Evolutionary conservation across 2,329 filamentous ascomycete species (phyloP).

Genomic region (Gnomoniopsis sp.): DNA sequence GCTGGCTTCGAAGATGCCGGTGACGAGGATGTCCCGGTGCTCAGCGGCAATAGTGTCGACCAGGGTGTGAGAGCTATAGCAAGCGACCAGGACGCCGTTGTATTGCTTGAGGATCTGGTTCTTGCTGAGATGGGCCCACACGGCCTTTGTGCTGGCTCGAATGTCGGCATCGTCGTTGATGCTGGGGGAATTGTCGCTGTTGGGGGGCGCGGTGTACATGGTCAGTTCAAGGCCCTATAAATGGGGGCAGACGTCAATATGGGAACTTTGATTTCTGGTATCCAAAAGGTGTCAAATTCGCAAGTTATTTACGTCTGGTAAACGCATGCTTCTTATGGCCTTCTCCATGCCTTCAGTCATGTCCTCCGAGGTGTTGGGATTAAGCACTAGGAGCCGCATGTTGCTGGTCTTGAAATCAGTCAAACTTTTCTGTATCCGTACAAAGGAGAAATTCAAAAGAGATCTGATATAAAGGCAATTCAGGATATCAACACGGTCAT

Average conservation of each 20-base stretch:
- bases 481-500: too few species aligned
- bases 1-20: conserved; percentile 86
- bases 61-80: conserved; percentile 81
- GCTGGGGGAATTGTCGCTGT: conserved; percentile 61
- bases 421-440: too few species aligned
- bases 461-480: too few species aligned
- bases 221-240: conserved; percentile 47
- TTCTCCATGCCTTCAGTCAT: conserved; percentile 68
- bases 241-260: neutral
- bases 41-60: conserved; percentile 53
- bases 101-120: conserved; percentile 41
- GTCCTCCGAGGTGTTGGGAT: conserved; percentile 70
- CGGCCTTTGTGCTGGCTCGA: conserved; percentile 56
- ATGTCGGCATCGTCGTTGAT: conserved; percentile 77
- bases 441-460: too few species aligned
- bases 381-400: conserved; percentile 65
- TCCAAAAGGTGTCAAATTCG: neutral
- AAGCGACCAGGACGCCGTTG: conserved; percentile 81
- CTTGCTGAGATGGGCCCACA: conserved; percentile 50
- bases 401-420: conserved; percentile 5
- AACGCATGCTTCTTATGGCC: conserved; percentile 40
- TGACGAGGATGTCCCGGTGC: conserved; percentile 47
- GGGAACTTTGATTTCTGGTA: neutral
- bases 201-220: conserved; percentile 63
- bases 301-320: conserved; percentile 33